A percentile compares a stretch with the other conserved stretches of the same genome.
phyloP scores from a whole-genome alignment of 2,329 filamentous ascomycete species.

The Podosphaera aphanis region DNA sequence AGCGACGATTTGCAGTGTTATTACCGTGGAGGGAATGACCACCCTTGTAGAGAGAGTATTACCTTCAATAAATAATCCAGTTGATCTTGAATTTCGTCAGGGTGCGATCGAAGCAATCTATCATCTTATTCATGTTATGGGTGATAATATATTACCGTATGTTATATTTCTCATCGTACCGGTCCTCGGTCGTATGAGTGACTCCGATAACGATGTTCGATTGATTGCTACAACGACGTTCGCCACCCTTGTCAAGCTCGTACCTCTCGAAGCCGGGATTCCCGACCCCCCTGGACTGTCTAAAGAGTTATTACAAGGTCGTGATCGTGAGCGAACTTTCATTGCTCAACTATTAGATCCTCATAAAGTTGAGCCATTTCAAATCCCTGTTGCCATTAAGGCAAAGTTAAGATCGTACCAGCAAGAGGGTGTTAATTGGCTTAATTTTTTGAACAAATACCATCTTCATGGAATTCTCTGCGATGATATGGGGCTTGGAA shows the following conservation, averaged over 20 bases:
- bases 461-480: slow-evolving; percentile 95
- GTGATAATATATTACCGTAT: slow-evolving; percentile 82
- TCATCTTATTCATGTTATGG: slow-evolving; percentile 95
- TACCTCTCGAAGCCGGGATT: slow-evolving; percentile 89
- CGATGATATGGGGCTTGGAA: slow-evolving; percentile 96
- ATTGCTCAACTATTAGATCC: slow-evolving; percentile 90
- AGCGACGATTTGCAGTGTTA: slow-evolving; percentile 90
- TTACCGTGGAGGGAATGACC: slow-evolving; percentile 86
- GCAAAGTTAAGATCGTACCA: slow-evolving; percentile 91
- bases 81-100: slow-evolving; percentile 74
- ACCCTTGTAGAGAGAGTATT: slow-evolving; percentile 82
- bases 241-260: slow-evolving; percentile 86
- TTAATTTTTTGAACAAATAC: slow-evolving; percentile 93
- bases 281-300: slow-evolving; percentile 88
- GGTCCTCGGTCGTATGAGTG: slow-evolving; percentile 91
- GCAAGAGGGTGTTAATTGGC: slow-evolving; percentile 96
- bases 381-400: slow-evolving; percentile 90
- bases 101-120: slow-evolving; percentile 90
- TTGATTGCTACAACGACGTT: slow-evolving; percentile 92
- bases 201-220: slow-evolving; percentile 87
- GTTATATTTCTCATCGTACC: slow-evolving; percentile 98
- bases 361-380: slow-evolving; percentile 86
- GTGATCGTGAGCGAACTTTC: slow-evolving; percentile 86
- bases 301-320: slow-evolving; percentile 62
- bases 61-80: slow-evolving; percentile 71